Percentiles rank a stretch among this genome's conserved stretches.
phyloP scores from a whole-genome alignment of 345 rosid genomes.

The Ceriops tagal region DNA sequence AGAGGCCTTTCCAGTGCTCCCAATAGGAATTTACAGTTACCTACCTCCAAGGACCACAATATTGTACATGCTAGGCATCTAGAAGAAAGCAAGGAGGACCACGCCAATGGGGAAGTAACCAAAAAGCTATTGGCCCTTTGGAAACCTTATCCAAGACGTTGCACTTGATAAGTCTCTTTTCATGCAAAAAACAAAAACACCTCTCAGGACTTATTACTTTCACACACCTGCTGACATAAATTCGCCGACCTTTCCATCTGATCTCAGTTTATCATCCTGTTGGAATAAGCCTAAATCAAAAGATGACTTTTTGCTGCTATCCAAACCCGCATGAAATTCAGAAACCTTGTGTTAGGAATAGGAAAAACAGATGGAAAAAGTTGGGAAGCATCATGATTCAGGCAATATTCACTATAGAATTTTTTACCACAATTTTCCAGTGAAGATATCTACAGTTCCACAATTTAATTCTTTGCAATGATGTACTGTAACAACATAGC shows the following conservation, averaged over 20 bases:
- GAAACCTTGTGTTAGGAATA: no score
- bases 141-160: slow-evolving; percentile 3
- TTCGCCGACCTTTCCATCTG: background rate
- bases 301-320: background rate
- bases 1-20: background rate
- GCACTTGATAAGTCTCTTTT: slow-evolving; percentile 5
- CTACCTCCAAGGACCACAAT: background rate
- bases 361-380: no score
- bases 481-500: slow-evolving; percentile 1
- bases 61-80: background rate
- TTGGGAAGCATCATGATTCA: background rate
- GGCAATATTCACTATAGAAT: background rate
- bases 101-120: background rate
- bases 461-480: background rate
- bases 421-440: background rate
- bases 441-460: background rate
- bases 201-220: slow-evolving; percentile 9
- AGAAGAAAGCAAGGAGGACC: slow-evolving; percentile 12
- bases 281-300: background rate
- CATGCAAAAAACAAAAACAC: slow-evolving; percentile 1
- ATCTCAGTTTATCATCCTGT: background rate
- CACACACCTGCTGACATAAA: slow-evolving; percentile 3
- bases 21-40: background rate
- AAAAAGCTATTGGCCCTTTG: background rate
- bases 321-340: background rate